Evolutionary conservation across 148 eudicot species (phyloP), one percentile per base, ranked within the genome.

Genomic region (Gaultheria prostrata): DNA sequence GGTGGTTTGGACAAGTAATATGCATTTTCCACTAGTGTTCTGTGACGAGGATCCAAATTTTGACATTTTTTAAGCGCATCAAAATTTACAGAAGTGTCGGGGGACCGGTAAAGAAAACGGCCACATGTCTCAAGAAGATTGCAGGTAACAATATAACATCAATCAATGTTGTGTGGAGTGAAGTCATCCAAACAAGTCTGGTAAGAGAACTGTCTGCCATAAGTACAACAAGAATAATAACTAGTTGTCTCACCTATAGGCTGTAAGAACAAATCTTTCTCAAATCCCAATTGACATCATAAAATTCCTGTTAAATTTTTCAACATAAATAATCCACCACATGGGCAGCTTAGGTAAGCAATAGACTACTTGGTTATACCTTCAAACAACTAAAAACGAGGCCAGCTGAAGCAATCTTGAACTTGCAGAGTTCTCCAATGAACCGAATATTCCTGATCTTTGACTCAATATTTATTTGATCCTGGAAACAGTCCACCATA

Each of bases 61-160:
- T 96, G 2, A 96, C 99, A 88, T 96, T 96, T 90, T 94, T 96
- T 87, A 96, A 85, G 67, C 99, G 97, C 99, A 91, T 96, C 80
- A 96, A 85, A 85, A 94, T 96, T 89, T 96, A 94, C 88, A 63
- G 88, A 83, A 79, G 99, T 96, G 85, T 96, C 99, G 80, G 99
- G 98, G 80, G 97, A 94, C 46, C 98, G 97, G 88, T 96, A 93
- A 26, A 96, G 89, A 85, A 93, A 96, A 45, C 97, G 94, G 69
- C 99, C 99, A 87, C 99, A 94, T 43, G 98, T 96, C 91, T 96
- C 99, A 86, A 96, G 93, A 89, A 96, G 98, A 90, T 92, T 96
- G 93, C 99, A 96, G 80, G 99, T 98, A 83, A 96, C 99, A 82
- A n/a, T n/a, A n/a, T n/a, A n/a, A n/a, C n/a, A n/a, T n/a, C n/a